A percentile compares a stretch with the other conserved stretches of the same genome.
These are phyloP conservation scores for Vanrija sp. DNA, from an alignment of 1,284 basidiomycete species.

Conservation along the genomic window DNA sequence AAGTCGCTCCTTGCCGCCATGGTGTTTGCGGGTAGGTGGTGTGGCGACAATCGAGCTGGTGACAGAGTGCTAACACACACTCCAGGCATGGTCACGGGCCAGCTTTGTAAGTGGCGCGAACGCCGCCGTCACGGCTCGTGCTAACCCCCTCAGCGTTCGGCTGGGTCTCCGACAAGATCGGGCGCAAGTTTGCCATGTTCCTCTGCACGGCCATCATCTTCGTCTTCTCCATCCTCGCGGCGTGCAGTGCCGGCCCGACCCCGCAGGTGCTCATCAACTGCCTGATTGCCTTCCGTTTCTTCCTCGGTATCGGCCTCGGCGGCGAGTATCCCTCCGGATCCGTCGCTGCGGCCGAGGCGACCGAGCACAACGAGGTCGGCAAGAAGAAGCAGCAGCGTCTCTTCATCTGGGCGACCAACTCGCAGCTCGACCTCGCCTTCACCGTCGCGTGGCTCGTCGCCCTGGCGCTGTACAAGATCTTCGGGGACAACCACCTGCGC, in stretches of 20 bases:
- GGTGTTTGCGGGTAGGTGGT: conserved; percentile 61
- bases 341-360: conserved; percentile 83
- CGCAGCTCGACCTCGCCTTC: conserved; percentile 86
- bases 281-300: conserved; percentile 74
- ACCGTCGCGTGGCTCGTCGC: conserved; percentile 77
- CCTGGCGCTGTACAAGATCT: conserved; percentile 80
- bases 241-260: conserved; percentile 32
- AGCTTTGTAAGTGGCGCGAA: conserved; percentile 9
- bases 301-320: conserved; percentile 68
- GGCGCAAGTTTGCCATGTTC: conserved; percentile 65
- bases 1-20: conserved; percentile 59
- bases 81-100: conserved; percentile 62
- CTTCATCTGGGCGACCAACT: conserved; percentile 64
- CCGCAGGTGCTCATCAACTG: conserved; percentile 63
- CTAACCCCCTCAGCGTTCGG: neutral
- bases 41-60: too few species aligned
- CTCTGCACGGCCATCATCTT: conserved; percentile 70
- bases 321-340: conserved; percentile 88
- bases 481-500: conserved; percentile 70
- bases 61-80: too few species aligned
- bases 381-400: conserved; percentile 78
- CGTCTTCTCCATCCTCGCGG: conserved; percentile 72
- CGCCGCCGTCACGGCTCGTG: too few species aligned
- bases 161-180: conserved; percentile 76
- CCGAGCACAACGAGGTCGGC: conserved; percentile 64